These are phyloP conservation scores for Syzygium grande DNA, from an alignment of 345 rosid species.

Conservation along the genomic window DNA sequence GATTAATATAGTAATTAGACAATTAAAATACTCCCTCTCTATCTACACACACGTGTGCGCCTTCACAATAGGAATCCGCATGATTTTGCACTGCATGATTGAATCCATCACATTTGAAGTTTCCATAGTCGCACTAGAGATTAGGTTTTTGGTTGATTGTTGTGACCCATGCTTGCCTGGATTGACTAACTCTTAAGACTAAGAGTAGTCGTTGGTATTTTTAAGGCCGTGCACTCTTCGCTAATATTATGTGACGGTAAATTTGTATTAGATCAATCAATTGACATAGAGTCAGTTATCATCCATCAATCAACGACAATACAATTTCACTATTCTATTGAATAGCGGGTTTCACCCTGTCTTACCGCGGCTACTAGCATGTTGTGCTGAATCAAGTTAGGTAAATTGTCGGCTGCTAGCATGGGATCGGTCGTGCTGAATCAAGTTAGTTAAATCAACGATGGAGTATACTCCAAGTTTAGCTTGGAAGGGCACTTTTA, in stretches of 20 bases:
- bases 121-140: neutral
- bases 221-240: neutral
- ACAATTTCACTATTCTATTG: neutral
- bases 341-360: accelerated
- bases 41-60: neutral
- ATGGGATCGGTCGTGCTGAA: no score
- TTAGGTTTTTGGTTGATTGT: neutral
- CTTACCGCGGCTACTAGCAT: neutral
- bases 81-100: neutral
- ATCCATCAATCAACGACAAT: neutral
- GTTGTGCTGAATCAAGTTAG: neutral
- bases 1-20: neutral
- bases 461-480: neutral
- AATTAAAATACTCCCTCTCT: neutral
- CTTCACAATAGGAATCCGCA: neutral
- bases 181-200: neutral
- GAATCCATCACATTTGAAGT: neutral
- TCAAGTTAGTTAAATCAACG: neutral
- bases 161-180: neutral
- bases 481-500: no score
- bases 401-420: neutral
- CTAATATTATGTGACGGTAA: neutral
- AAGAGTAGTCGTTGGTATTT: neutral
- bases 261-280: neutral
- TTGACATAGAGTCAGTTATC: neutral